Base-by-base conservation (phyloP, 169 alveolate species). In the Cryptosporidium tyzzeri region DNA sequence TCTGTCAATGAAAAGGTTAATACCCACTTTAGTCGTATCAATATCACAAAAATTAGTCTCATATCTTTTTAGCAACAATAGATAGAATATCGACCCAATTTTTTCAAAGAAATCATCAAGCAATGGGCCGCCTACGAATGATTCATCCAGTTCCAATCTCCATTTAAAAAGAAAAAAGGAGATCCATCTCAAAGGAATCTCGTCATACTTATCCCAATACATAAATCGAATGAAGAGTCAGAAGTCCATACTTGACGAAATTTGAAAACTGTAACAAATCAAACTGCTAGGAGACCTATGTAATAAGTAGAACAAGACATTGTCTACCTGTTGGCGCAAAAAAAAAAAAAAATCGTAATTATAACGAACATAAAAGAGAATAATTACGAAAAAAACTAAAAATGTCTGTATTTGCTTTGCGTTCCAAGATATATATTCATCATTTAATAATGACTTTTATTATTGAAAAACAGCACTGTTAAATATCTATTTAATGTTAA, bases 141-240 rank as follows among this genome's bases (percentile, higher is more conserved):
- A 41, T 2, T 12, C 62, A 31, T 80, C 69, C 9, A 80, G 26
- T 44, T 62, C 61, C 26, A 41, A 80, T 41, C 65, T 80, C 89
- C 89, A 80, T 41, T 65, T n/a, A 0, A 50, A 62, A n/a, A 80
- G 50, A 65, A 80, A 80, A 80, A 12, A 3, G 14, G 86, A 73
- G 44, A 55, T 58, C 2, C 8, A 16, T 31, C 31, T 35, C 21
- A 18, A 21, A 39, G 16, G 35, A 37, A 50, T 23, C 7, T 9
- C 67, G 6, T n/a, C 35, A 23, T 21, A 9, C 7, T n/a, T 26
- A 7, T n/a, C 18, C 67, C n/a, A 14, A 9, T 55, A 37, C 67
- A 55, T 55, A 26, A 55, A 55, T 55, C 8, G 14, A 55, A 29
- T 1, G 37, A 6, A n/a, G 16, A 21, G 14, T 55, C 3, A 55